phyloP scores from a whole-genome alignment of 495 filamentous ascomycete species.

The Podospora anserina region DNA sequence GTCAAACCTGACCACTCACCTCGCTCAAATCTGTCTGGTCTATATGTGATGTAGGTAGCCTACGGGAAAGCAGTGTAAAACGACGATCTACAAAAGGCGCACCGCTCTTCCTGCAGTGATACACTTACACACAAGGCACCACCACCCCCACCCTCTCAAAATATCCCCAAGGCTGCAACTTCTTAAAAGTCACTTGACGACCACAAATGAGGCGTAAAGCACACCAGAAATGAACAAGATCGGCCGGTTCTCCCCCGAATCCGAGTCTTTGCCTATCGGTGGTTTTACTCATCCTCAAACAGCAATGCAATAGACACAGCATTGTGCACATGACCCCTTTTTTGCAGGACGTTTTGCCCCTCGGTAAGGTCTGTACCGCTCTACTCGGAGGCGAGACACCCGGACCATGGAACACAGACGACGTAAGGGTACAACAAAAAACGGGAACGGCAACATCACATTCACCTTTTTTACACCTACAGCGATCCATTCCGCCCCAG shows the following conservation, averaged over 20 bases:
- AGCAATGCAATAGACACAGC: not conserved
- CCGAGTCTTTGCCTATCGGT: not conserved
- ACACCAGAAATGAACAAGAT: not conserved
- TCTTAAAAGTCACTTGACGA: not conserved
- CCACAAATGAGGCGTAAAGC: not conserved
- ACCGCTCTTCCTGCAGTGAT: not conserved
- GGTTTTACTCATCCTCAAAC: not conserved
- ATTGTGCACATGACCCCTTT: not conserved
- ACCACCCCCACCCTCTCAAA: not conserved
- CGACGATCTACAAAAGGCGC: not conserved
- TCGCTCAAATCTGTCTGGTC: not conserved
- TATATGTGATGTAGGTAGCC: not conserved
- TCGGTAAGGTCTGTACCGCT: not conserved
- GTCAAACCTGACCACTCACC: not conserved
- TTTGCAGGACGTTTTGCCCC: not conserved
- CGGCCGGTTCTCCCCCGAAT: not conserved
- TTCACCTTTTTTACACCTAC: not conserved
- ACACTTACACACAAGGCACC: not conserved
- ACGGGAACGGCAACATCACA: not conserved
- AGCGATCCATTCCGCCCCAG: not conserved
- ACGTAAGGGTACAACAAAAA: no score
- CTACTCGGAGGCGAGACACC: not conserved
- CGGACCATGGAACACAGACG: not conserved
- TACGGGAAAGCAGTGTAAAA: not conserved
- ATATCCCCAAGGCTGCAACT: not conserved